Conservation (phyloP, 306 rosid species). For the Sphenostylis stenocarpa region DNA sequence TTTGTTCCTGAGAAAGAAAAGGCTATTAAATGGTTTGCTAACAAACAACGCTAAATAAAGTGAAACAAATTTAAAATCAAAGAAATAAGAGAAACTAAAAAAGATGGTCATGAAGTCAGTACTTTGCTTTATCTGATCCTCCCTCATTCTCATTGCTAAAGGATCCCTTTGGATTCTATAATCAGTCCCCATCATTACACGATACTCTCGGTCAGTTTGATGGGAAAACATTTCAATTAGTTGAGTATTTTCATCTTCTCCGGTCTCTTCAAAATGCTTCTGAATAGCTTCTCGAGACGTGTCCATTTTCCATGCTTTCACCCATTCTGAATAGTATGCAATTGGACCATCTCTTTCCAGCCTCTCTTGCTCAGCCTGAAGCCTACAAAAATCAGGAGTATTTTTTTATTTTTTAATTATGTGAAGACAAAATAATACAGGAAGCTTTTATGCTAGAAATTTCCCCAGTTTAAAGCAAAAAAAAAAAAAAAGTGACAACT, state of each 20-base stretch:
- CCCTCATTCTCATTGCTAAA: constrained; percentile 91
- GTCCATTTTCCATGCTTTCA: constrained; percentile 85
- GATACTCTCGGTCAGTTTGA: constrained; percentile 90
- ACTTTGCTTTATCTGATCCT: constrained; percentile 98
- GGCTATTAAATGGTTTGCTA: background rate
- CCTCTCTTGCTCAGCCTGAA: constrained; percentile 80
- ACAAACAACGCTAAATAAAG: constrained; percentile 13
- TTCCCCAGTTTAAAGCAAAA: constrained; percentile 29
- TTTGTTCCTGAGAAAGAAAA: background rate
- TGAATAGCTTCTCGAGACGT: constrained; percentile 83
- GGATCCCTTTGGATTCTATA: constrained; percentile 84
- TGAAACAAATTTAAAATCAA: background rate
- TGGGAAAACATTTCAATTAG: constrained; percentile 80
- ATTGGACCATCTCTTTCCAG: constrained; percentile 64
- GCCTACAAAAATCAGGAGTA: constrained; percentile 51
- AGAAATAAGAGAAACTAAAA: background rate
- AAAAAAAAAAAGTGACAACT: constrained; percentile 18
- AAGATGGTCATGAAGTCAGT: constrained; percentile 37
- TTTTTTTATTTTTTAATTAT: constrained; percentile 23
- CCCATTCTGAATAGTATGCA: constrained; percentile 96
- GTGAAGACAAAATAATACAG: background rate
- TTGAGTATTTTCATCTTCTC: constrained; percentile 83
- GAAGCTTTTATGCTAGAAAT: constrained; percentile 8
- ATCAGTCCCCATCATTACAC: constrained; percentile 99
- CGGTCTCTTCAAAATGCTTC: constrained; percentile 92